phyloP scores from a whole-genome alignment of 352 stramenopile species.

The Phytophthora kernoviae region DNA sequence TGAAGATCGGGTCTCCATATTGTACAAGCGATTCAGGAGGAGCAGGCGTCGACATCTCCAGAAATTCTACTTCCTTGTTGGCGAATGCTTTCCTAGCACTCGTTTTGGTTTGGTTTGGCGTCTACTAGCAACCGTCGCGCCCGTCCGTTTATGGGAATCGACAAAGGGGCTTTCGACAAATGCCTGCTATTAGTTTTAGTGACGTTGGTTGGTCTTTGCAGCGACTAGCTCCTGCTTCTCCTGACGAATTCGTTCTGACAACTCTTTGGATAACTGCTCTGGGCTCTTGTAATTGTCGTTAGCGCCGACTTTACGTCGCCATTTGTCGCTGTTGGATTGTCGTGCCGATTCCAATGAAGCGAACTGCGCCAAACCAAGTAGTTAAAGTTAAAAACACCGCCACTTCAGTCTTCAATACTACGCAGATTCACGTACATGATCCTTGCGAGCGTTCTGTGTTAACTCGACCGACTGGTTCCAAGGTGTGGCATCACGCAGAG shows the following conservation, averaged over 20 bases:
- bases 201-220: constrained; percentile 17
- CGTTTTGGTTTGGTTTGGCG: constrained; percentile 4
- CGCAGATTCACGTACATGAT: constrained; percentile 42
- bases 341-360: constrained; percentile 35
- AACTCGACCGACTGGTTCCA: constrained; percentile 76
- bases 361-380: constrained; percentile 31
- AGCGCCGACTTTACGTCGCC: constrained; percentile 43
- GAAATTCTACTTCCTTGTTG: neutral
- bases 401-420: constrained; percentile 26
- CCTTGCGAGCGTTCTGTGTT: constrained; percentile 42
- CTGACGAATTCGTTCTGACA: constrained; percentile 47
- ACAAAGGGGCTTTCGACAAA: neutral
- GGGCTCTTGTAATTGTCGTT: constrained; percentile 59
- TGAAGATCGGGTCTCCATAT: constrained; percentile 92
- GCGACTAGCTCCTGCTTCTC: constrained; percentile 45
- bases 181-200: constrained; percentile 6
- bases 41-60: constrained; percentile 53
- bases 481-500: constrained; percentile 51
- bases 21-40: constrained; percentile 90
- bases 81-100: constrained; percentile 4
- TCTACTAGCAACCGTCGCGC: constrained; percentile 35
- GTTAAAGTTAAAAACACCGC: constrained; percentile 17
- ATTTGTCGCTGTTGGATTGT: constrained; percentile 51
- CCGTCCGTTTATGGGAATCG: constrained; percentile 27
- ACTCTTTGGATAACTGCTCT: constrained; percentile 55